A percentile compares a stretch with the other conserved stretches of the same genome.
These are phyloP conservation scores for Sordariomycetes sp. DNA, from an alignment of 2,329 filamentous ascomycete species.

Conservation along the genomic window DNA sequence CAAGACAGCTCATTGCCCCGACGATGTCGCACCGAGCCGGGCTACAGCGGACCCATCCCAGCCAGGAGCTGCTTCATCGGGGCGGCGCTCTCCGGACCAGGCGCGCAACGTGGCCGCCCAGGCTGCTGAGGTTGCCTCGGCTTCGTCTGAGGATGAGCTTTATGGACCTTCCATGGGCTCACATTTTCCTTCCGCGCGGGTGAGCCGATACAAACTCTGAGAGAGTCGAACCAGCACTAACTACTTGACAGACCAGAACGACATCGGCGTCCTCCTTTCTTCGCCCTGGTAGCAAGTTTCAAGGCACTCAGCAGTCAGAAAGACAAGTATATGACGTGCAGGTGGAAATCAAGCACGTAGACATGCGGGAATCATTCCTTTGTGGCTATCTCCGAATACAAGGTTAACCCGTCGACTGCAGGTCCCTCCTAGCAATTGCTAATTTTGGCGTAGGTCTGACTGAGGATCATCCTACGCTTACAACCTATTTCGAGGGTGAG, in stretches of 20 bases:
- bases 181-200: conserved; percentile 26
- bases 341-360: conserved; percentile 93
- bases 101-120: conserved; percentile 2
- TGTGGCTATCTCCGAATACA: conserved; percentile 94
- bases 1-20: conserved; percentile 17
- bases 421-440: conserved; percentile 3
- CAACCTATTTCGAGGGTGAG: conserved; percentile 96
- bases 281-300: conserved; percentile 78
- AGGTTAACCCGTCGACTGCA: conserved; percentile 41
- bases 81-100: neutral
- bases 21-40: neutral
- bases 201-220: conserved; percentile 38
- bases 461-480: conserved; percentile 92
- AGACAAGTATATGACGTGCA: conserved; percentile 90
- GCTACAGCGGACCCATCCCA: neutral
- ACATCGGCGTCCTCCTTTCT: conserved; percentile 80
- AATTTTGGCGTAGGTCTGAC: conserved; percentile 61
- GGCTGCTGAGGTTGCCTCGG: conserved; percentile 14
- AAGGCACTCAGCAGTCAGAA: conserved; percentile 87
- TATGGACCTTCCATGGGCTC: conserved; percentile 25
- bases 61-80: neutral
- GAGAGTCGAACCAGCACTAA: neutral
- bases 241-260: conserved; percentile 51
- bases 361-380: conserved; percentile 86
- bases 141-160: conserved; percentile 13